Evolutionary conservation across 129 eudicot genomes (phyloP).

Genomic region (Arctium minus): DNA sequence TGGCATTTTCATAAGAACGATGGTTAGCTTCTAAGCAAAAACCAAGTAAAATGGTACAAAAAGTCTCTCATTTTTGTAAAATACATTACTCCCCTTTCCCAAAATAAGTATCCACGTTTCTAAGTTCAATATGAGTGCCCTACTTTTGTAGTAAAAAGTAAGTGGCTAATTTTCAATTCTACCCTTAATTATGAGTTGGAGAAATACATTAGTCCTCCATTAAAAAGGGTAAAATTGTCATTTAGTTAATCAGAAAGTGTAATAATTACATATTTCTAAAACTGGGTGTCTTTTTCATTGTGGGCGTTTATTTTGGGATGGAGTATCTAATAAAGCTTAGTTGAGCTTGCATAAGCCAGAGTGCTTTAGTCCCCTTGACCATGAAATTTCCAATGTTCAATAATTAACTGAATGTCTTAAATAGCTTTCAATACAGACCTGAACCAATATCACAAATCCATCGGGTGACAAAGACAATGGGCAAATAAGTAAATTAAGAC

Average conservation of each 20-base stretch:
- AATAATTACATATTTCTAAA: neutral
- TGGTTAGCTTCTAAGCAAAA: neutral
- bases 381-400: neutral
- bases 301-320: neutral
- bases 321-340: slow-evolving; percentile 9
- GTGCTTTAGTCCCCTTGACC: neutral
- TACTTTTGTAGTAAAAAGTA: neutral
- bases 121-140: neutral
- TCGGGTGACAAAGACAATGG: neutral
- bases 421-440: neutral
- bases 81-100: neutral
- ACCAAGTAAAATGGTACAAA: neutral
- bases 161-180: neutral
- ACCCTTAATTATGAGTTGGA: neutral
- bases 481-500: slow-evolving; percentile 11
- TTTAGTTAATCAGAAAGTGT: neutral
- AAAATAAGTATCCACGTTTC: neutral
- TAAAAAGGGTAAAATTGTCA: neutral
- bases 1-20: neutral
- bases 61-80: neutral
- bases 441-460: slow-evolving; percentile 1
- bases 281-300: neutral
- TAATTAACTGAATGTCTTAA: neutral
- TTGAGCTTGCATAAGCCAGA: neutral
- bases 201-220: neutral